These are phyloP conservation scores for Stemphylium beticola DNA, from an alignment of 2,329 filamentous ascomycete species.

Conservation along the genomic window DNA sequence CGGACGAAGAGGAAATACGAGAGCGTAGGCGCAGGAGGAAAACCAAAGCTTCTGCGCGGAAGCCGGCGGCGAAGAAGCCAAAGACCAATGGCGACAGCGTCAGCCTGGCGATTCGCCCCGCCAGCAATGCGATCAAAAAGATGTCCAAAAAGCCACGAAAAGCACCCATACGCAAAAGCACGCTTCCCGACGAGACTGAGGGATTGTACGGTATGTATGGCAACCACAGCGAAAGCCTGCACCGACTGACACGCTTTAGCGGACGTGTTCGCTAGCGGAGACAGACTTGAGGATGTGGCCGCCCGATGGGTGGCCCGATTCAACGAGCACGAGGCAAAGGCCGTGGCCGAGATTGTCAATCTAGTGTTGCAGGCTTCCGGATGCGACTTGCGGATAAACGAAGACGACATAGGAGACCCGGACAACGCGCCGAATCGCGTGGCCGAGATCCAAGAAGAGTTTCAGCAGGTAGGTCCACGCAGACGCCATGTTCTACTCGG, in stretches of 20 bases:
- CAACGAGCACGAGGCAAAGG: constrained; percentile 60
- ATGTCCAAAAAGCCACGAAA: constrained; percentile 53
- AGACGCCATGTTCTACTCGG: too few relatives aligned
- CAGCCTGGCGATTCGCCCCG: constrained; percentile 62
- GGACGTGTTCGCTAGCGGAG: constrained; percentile 64
- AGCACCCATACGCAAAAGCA: constrained; percentile 58
- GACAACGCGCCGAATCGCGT: constrained; percentile 83
- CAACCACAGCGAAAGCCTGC: not conserved
- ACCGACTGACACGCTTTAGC: constrained; percentile 50
- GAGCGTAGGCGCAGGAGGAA: constrained; percentile 45
- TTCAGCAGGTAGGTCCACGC: constrained; percentile 70
- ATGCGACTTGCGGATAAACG: constrained; percentile 77
- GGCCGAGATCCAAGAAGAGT: constrained; percentile 84
- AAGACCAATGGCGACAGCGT: constrained; percentile 60
- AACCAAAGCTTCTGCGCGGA: constrained; percentile 32
- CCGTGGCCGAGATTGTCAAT: constrained; percentile 66
- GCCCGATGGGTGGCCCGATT: constrained; percentile 65
- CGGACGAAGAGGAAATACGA: constrained; percentile 49
- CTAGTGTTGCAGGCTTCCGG: constrained; percentile 73
- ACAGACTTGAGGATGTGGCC: constrained; percentile 62
- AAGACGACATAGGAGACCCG: constrained; percentile 85
- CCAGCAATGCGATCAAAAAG: constrained; percentile 49
- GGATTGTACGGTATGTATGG: constrained; percentile 61
- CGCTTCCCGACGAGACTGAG: constrained; percentile 57
- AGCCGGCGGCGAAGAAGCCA: constrained; percentile 59